phyloP scores from a whole-genome alignment of 179 eudicot species.

The Heliamphora pulchella region DNA sequence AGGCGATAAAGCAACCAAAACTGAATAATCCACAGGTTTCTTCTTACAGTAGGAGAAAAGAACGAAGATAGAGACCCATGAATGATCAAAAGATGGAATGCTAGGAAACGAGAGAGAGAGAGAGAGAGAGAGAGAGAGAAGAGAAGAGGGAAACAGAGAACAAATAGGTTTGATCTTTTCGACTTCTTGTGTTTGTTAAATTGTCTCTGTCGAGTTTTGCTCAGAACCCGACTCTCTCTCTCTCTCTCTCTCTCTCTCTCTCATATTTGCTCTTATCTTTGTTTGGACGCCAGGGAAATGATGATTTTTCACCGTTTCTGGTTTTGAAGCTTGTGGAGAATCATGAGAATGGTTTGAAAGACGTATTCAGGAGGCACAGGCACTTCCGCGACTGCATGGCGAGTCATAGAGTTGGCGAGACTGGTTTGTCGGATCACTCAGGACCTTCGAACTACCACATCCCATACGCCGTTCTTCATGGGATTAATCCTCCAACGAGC shows the following conservation, averaged over 20 bases:
- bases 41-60: slow-evolving; percentile 35
- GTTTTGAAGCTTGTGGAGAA: slow-evolving; percentile 1
- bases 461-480: slow-evolving; percentile 56
- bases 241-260: no score
- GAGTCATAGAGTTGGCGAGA: slow-evolving; percentile 59
- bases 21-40: slow-evolving; percentile 28
- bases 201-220: slow-evolving; percentile 1
- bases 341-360: slow-evolving; percentile 32
- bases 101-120: background rate
- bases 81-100: slow-evolving; percentile 21
- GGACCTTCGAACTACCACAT: slow-evolving; percentile 60
- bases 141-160: no score
- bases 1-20: slow-evolving; percentile 21
- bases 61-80: slow-evolving; percentile 21
- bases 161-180: slow-evolving; percentile 31
- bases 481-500: slow-evolving; percentile 32
- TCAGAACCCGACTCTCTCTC: background rate
- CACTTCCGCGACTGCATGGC: no score
- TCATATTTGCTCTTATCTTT: no score
- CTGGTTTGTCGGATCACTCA: slow-evolving; percentile 49
- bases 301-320: background rate
- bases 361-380: no score
- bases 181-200: background rate
- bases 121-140: background rate
- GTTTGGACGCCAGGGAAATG: no score